Percentiles rank a stretch among this genome's conserved stretches.
These are phyloP conservation scores for Boletus reticulatus DNA, from an alignment of 768 basidiomycete species.

Conservation along the genomic window DNA sequence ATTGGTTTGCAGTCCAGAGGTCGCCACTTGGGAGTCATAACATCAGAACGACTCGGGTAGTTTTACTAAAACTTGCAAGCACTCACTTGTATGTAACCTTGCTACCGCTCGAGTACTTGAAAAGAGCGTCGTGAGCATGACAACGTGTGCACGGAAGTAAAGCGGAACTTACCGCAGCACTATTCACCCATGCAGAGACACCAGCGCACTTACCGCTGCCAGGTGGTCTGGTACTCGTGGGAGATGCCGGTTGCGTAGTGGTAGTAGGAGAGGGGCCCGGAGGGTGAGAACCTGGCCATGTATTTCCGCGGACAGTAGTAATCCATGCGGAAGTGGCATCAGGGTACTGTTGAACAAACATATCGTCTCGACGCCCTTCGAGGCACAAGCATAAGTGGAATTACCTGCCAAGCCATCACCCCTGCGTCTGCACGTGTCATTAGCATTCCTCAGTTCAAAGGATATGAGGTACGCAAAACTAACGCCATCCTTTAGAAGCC, in stretches of 20 bases:
- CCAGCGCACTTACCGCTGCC: slow-evolving; percentile 33
- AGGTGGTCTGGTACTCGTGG: slow-evolving; percentile 18
- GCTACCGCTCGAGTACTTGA: slow-evolving; percentile 39
- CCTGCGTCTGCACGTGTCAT: slow-evolving; percentile 30
- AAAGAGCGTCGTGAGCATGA: background rate
- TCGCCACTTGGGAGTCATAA: slow-evolving; percentile 32
- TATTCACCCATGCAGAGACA: slow-evolving; percentile 40
- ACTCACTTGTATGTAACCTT: slow-evolving; percentile 42
- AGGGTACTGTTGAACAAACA: slow-evolving; percentile 31
- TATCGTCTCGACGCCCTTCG: background rate
- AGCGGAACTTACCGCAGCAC: slow-evolving; percentile 32
- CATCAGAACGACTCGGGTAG: background rate
- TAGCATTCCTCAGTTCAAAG: background rate
- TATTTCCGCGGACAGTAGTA: slow-evolving; percentile 32
- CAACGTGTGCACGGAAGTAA: background rate
- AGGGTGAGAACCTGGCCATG: slow-evolving; percentile 33
- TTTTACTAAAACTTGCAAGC: background rate
- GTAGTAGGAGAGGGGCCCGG: slow-evolving; percentile 2
- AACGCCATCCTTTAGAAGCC: slow-evolving; percentile 62
- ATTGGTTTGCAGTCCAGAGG: slow-evolving; percentile 48
- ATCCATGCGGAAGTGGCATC: slow-evolving; percentile 40
- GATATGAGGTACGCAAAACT: slow-evolving; percentile 26
- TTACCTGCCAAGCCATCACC: slow-evolving; percentile 41
- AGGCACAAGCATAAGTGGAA: background rate
- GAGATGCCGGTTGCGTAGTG: slow-evolving; percentile 18